A percentile compares a stretch with the other conserved stretches of the same genome.
Conservation (phyloP, 371 early-diverging fungal genomes). For the Mucor circinelloides region DNA sequence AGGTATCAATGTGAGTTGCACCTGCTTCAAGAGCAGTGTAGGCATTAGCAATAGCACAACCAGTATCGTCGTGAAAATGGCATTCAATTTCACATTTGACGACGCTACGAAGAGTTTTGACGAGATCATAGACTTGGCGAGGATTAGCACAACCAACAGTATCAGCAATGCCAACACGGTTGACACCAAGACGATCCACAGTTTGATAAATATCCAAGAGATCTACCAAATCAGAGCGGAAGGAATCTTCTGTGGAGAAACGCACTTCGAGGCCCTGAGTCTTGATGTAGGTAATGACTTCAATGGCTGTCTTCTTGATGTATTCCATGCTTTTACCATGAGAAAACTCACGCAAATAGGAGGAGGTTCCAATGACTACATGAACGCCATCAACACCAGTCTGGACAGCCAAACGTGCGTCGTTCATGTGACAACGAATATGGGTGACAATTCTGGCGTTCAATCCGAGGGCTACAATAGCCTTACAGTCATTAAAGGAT, state of each 20-base stretch:
- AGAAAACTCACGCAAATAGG: constrained; percentile 91
- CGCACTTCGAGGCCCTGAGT: constrained; percentile 93
- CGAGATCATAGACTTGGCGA: constrained; percentile 95
- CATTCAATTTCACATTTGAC: constrained; percentile 97
- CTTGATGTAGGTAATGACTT: constrained; percentile 94
- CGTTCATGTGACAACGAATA: constrained; percentile 96
- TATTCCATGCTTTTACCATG: constrained; percentile 98
- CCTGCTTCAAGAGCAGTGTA: constrained; percentile 95
- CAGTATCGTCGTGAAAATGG: constrained; percentile 99
- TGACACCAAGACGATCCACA: constrained; percentile 94
- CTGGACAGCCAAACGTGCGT: constrained; percentile 92
- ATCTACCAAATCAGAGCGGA: constrained; percentile 94
- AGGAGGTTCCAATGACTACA: constrained; percentile 96
- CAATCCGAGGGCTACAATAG: constrained; percentile 87
- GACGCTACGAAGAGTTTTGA: constrained; percentile 90
- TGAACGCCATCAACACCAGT: constrained; percentile 96
- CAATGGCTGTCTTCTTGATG: constrained; percentile 89
- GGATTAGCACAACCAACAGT: constrained; percentile 98
- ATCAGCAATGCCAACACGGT: constrained; percentile 97
- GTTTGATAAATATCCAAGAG: constrained; percentile 89
- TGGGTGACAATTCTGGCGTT: constrained; percentile 97
- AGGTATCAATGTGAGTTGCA: constrained; percentile 97
- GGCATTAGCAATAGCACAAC: constrained; percentile 97
- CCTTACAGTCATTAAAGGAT: constrained; percentile 86
- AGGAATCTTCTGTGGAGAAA: constrained; percentile 96